phyloP scores from a whole-genome alignment of 225 moss, liverwort and hornwort genomes.

The Physcomitrellopsis africana region DNA sequence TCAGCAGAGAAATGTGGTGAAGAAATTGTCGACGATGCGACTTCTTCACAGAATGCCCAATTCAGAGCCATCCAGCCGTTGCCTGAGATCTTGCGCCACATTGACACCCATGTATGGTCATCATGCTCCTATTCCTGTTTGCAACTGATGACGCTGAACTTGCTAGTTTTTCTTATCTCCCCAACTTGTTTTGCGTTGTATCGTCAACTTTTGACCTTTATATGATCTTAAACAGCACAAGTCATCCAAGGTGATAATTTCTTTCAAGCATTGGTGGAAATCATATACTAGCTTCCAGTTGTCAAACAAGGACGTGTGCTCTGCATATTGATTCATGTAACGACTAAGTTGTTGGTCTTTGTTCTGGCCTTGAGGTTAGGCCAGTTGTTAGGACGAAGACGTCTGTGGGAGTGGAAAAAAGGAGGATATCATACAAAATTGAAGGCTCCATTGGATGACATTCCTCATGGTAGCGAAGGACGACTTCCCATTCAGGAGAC shows the following conservation, averaged over 20 bases:
- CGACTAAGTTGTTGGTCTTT: conserved; percentile 22
- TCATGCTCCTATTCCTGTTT: background rate
- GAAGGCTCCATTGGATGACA: conserved; percentile 89
- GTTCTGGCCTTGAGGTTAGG: conserved; percentile 32
- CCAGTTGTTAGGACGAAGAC: conserved; percentile 84
- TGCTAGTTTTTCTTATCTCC: background rate
- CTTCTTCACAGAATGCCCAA: conserved; percentile 69
- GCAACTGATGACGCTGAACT: background rate
- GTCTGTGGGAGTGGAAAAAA: conserved; percentile 85
- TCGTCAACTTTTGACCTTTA: background rate
- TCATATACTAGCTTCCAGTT: background rate
- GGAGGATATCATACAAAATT: conserved; percentile 82
- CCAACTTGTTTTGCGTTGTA: background rate
- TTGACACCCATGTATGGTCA: conserved; percentile 75
- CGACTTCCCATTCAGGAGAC: conserved; percentile 79
- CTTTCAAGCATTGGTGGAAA: conserved; percentile 13
- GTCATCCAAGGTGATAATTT: conserved; percentile 17
- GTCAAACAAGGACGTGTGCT: conserved; percentile 4
- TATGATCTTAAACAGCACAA: conserved; percentile 1
- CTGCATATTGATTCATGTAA: conserved; percentile 15
- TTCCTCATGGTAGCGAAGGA: conserved; percentile 66
- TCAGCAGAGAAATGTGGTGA: conserved; percentile 17
- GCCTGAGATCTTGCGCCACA: conserved; percentile 74
- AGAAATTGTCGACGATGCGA: conserved; percentile 24
- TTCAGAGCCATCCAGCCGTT: conserved; percentile 89